Evolutionary conservation across 2,329 filamentous ascomycete species (phyloP), one percentile per base, ranked within the genome.

Genomic region (Akanthomyces muscarius): DNA sequence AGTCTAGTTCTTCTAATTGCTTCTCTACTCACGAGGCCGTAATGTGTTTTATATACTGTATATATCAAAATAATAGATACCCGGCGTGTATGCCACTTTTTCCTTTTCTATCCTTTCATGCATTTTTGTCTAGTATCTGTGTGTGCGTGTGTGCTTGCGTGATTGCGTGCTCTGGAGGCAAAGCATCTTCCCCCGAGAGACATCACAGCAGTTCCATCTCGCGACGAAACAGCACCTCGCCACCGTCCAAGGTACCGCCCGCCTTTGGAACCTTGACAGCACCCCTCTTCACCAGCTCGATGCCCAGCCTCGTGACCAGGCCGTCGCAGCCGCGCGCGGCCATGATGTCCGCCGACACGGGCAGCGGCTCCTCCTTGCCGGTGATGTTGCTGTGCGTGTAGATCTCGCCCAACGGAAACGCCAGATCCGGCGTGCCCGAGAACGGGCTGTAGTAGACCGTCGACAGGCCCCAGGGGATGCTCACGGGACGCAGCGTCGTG

Each of bases 291-390:
- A 81, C 76, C 62, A 88, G 65, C 48, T 83, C 81, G 56, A 79
- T 73, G 2, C 84, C 81, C 56, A 88, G 70, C 50, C 77, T 78
- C 48, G 82, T 82, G 30, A 88, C 68, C 74, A 87, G 77, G 0
- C 83, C 82, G 71, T 88, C 86, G 63, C 77, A 80, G 1, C 77
- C 77, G n/a, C 75, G 64, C 65, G 73, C 76, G 7, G 77, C 77
- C 10, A 79, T 72, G 60, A 79, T 65, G 36, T 74, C 76, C 2
- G 79, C 73, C 13, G 76, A 77, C 7, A 80, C 76, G 10, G 77
- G 77, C 53, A 79, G 69, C 68, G 74, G 72, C 68, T 79, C 77
- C 58, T 72, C 68, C 42, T 72, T 70, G 41, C 74, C 74, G 1
- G 76, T 77, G 7, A 78, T 70, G 62, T 75, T 74, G 63, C 74